Evolutionary conservation across 495 filamentous ascomycete species (phyloP).

Genomic region (Terfezia boudieri): DNA sequence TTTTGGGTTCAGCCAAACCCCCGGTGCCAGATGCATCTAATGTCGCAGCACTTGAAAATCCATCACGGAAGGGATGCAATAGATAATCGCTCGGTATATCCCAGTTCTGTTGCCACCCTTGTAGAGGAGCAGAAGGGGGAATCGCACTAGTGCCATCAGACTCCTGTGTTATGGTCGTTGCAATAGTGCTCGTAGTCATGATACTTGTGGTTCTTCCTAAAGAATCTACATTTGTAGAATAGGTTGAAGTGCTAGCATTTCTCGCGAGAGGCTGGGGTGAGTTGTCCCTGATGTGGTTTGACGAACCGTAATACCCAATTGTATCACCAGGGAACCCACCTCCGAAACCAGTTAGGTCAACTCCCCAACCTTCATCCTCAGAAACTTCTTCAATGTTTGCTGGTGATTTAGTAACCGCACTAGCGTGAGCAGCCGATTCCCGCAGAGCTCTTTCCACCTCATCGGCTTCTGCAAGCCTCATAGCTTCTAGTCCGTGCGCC

Average conservation of each 20-base stretch:
- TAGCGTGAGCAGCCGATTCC: constrained; percentile 6
- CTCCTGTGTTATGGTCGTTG: constrained; percentile 21
- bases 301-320: neutral
- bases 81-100: constrained; percentile 27
- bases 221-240: constrained; percentile 20
- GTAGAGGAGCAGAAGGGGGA: constrained; percentile 7
- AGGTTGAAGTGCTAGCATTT: constrained; percentile 13
- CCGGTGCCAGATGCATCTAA: constrained; percentile 74
- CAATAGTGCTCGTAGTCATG: constrained; percentile 16
- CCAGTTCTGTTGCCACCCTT: constrained; percentile 16
- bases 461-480: constrained; percentile 69
- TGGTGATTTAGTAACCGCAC: constrained; percentile 7
- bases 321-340: constrained; percentile 42
- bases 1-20: constrained; percentile 46
- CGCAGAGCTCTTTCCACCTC: constrained; percentile 24
- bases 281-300: neutral
- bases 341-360: constrained; percentile 51
- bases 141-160: neutral
- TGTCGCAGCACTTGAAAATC: constrained; percentile 27
- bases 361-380: constrained; percentile 31
- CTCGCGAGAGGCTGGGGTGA: neutral
- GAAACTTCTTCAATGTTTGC: constrained; percentile 18
- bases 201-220: constrained; percentile 16
- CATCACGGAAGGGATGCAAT: constrained; percentile 39
- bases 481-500: constrained; percentile 58